Conservation (phyloP, 2,329 filamentous ascomycete genomes). For the Fusarium metavorans region DNA sequence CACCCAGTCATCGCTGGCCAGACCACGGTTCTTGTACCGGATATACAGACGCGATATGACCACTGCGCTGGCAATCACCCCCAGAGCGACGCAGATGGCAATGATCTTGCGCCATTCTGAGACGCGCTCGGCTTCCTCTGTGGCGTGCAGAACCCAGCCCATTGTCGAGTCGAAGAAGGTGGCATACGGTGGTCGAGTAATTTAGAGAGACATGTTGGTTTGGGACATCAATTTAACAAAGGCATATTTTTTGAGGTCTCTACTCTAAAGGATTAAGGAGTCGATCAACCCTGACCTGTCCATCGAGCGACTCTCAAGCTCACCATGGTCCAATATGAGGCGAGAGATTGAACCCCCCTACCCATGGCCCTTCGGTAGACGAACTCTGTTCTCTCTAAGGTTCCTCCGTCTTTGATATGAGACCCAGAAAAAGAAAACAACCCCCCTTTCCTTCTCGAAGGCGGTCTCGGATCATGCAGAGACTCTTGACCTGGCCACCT, state of each 20-base stretch:
- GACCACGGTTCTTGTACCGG: conserved; percentile 55
- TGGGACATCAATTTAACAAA: background rate
- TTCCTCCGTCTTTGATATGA: background rate
- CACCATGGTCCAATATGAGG: background rate
- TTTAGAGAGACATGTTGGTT: background rate
- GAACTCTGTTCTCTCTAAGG: background rate
- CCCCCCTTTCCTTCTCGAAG: background rate
- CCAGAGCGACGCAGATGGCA: conserved; percentile 60
- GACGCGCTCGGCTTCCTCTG: conserved; percentile 57
- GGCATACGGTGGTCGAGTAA: background rate
- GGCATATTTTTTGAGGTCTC: background rate
- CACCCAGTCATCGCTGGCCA: conserved; percentile 62
- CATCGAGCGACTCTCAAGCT: background rate
- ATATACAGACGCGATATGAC: conserved; percentile 58
- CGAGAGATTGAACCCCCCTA: background rate
- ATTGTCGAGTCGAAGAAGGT: conserved; percentile 45
- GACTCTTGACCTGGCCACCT: background rate
- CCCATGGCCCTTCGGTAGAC: background rate
- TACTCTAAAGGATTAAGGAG: background rate
- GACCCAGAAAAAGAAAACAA: background rate
- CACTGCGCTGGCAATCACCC: conserved; percentile 55
- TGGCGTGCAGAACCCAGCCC: conserved; percentile 64
- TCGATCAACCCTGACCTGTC: background rate
- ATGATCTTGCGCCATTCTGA: conserved; percentile 64
- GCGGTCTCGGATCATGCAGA: background rate